A percentile compares a stretch with the other conserved stretches of the same genome.
These are phyloP conservation scores for Sporothrix inflata DNA, from an alignment of 2,329 filamentous ascomycete genomes.

Conservation along the genomic window DNA sequence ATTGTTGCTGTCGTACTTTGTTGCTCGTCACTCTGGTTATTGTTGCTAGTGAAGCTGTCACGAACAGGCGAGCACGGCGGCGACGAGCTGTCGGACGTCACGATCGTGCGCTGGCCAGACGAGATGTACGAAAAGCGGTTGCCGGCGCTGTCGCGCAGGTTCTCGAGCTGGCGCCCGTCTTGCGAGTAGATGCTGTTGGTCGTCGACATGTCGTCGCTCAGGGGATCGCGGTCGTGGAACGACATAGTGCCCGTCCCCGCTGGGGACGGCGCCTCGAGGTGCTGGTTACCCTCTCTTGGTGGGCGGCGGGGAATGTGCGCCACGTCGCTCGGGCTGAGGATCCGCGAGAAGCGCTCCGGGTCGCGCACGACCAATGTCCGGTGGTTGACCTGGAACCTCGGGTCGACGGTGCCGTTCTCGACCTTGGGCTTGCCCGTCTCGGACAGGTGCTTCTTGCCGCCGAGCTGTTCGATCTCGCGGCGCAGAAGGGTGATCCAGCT, in stretches of 20 bases:
- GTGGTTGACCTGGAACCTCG: conserved; percentile 50
- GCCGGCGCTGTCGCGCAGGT: conserved; percentile 54
- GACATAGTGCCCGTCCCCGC: neutral
- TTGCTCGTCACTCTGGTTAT: conserved; percentile 38
- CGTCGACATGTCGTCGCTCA: conserved; percentile 58
- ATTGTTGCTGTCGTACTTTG: conserved; percentile 32
- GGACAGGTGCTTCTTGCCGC: conserved; percentile 65
- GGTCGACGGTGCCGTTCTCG: conserved; percentile 43
- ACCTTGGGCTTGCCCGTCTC: conserved; percentile 60
- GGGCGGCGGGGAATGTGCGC: conserved; percentile 38
- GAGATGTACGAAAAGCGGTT: conserved; percentile 64
- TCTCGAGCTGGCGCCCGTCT: conserved; percentile 62
- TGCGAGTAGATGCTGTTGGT: conserved; percentile 62
- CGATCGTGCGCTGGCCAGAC: conserved; percentile 61
- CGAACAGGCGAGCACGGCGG: conserved; percentile 59
- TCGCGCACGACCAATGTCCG: conserved; percentile 54
- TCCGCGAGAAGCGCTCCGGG: conserved; percentile 50
- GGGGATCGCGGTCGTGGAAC: conserved; percentile 49
- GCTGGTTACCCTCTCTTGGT: conserved; percentile 34
- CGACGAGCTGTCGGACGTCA: conserved; percentile 63
- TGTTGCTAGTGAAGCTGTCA: conserved; percentile 52
- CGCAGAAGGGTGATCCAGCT: conserved; percentile 71
- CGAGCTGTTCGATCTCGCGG: conserved; percentile 69
- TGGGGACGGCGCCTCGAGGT: conserved; percentile 34
- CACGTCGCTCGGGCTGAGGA: conserved; percentile 43